A percentile compares a stretch with the other conserved stretches of the same genome.
Conservation (phyloP, 805 yeast species). For the Ogataea methylovora region DNA sequence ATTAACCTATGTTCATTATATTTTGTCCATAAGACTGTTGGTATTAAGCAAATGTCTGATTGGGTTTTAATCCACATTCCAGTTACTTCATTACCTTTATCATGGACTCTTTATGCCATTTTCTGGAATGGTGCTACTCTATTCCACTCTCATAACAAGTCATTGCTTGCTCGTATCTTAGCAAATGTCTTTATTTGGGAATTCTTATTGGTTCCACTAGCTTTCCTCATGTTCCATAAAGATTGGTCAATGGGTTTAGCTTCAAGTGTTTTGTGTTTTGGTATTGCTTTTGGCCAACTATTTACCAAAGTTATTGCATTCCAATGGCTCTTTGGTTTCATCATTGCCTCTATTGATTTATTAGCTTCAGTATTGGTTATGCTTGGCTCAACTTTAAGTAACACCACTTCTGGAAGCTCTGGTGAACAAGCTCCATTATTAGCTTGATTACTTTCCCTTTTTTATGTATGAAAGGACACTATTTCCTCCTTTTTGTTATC, state of each 20-base stretch:
- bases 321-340: conserved; percentile 81
- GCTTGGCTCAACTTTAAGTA: conserved; percentile 24
- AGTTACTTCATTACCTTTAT: conserved; percentile 59
- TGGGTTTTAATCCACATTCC: conserved; percentile 61
- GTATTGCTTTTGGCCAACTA: conserved; percentile 65
- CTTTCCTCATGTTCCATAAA: conserved; percentile 47
- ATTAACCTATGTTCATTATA: conserved; percentile 50
- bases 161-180: conserved; percentile 52
- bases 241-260: conserved; percentile 69
- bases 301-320: conserved; percentile 63
- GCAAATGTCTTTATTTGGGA: conserved; percentile 77
- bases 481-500: no score
- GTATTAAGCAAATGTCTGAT: conserved; percentile 40
- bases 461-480: conserved; percentile 1
- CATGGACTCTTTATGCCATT: conserved; percentile 66
- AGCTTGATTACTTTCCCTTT: no score
- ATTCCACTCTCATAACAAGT: conserved; percentile 49
- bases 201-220: conserved; percentile 57
- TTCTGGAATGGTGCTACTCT: conserved; percentile 85
- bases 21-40: conserved; percentile 52
- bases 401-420: conserved; percentile 3
- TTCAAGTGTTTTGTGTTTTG: conserved; percentile 50
- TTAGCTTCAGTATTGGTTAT: conserved; percentile 41
- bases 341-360: conserved; percentile 52
- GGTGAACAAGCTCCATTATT: conserved; percentile 28